A percentile compares a stretch with the other conserved stretches of the same genome.
These are phyloP conservation scores for Harringtonia lauricola DNA, from an alignment of 2,329 filamentous ascomycete species.

Conservation along the genomic window DNA sequence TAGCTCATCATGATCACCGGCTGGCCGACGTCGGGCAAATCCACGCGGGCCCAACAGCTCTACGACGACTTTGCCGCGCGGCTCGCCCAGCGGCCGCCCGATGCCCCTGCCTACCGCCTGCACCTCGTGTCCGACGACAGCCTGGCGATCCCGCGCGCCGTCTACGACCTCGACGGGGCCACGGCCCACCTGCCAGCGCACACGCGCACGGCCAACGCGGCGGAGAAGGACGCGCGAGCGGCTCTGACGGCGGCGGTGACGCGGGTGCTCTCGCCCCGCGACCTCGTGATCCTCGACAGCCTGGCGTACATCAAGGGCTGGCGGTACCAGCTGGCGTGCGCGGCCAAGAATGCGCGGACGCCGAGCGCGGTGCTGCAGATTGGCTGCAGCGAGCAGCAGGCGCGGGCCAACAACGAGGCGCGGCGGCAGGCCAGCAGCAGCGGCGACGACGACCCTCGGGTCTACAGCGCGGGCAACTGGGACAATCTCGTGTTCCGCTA, in stretches of 20 bases:
- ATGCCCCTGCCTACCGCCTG: constrained; percentile 42
- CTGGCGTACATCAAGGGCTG: constrained; percentile 87
- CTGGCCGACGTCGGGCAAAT: constrained; percentile 58
- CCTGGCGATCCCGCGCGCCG: constrained; percentile 56
- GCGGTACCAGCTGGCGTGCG: constrained; percentile 77
- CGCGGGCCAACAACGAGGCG: constrained; percentile 47
- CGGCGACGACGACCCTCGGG: constrained; percentile 17
- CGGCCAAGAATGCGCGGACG: constrained; percentile 69
- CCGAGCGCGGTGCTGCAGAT: constrained; percentile 64
- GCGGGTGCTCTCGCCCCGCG: constrained; percentile 57
- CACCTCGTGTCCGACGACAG: constrained; percentile 66
- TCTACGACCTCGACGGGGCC: constrained; percentile 53
- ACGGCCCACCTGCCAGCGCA: constrained; percentile 36
- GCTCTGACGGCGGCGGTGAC: constrained; percentile 69
- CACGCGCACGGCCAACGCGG: constrained; percentile 58
- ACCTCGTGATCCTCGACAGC: constrained; percentile 70
- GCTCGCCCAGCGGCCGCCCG: constrained; percentile 26
- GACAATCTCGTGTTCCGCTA: constrained; percentile 74
- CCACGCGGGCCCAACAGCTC: constrained; percentile 55
- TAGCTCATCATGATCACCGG: constrained; percentile 59
- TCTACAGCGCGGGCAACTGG: constrained; percentile 51
- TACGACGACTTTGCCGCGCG: constrained; percentile 50
- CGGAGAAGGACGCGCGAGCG: constrained; percentile 74
- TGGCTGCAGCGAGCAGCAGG: constrained; percentile 42
- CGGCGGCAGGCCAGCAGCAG: constrained; percentile 26